Conservation (phyloP, 75 land plant genomes). For the Ceratopteris richardii region DNA sequence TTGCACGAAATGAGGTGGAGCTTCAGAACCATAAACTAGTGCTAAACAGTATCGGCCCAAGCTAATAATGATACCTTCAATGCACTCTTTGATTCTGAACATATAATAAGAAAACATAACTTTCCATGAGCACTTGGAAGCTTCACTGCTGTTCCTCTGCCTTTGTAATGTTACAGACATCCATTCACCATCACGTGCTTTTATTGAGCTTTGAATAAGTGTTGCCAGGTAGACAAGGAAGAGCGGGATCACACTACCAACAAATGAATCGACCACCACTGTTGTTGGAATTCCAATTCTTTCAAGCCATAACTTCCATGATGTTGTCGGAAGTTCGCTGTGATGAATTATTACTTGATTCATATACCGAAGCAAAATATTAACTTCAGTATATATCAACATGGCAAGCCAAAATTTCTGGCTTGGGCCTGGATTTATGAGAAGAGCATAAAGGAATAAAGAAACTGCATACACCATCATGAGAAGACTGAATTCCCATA, state of each 20-base stretch:
- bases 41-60: constrained; percentile 69
- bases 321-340: constrained; percentile 19
- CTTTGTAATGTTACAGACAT: constrained; percentile 18
- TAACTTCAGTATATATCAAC: constrained; percentile 94
- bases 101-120: constrained; percentile 14
- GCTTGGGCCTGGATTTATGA: constrained; percentile 85
- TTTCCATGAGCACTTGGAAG: constrained; percentile 14
- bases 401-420: constrained; percentile 71
- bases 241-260: constrained; percentile 69
- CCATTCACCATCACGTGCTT: constrained; percentile 94
- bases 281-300: constrained; percentile 70
- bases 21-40: constrained; percentile 75
- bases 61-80: constrained; percentile 23
- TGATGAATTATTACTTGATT: constrained; percentile 85
- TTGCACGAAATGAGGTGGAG: constrained; percentile 96
- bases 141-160: background rate
- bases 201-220: constrained; percentile 87
- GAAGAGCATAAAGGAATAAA: constrained; percentile 88
- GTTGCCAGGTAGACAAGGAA: constrained; percentile 87
- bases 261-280: constrained; percentile 69
- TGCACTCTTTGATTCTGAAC: constrained; percentile 8
- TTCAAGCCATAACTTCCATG: constrained; percentile 24
- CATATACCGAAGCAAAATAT: constrained; percentile 75
- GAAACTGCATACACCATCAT: constrained; percentile 78
- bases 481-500: constrained; percentile 95